Percentiles rank a stretch among this genome's conserved stretches.
Evolutionary conservation across 208 protist species (phyloP).

Genomic region (Wallacemonas collosoma): DNA sequence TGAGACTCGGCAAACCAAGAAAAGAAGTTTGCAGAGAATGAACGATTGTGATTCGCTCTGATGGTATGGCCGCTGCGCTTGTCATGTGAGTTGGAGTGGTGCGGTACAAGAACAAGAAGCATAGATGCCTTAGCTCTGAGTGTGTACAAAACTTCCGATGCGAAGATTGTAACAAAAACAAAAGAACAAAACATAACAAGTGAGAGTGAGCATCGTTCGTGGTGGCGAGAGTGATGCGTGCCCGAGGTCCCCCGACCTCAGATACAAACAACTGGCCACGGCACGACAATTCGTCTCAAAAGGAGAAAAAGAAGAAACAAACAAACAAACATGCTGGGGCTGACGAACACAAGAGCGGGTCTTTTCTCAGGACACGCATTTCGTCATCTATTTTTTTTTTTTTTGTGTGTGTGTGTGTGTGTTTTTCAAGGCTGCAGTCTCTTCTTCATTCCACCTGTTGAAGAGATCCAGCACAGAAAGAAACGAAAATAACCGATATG

Average conservation of each 20-base stretch:
- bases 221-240: too few relatives aligned
- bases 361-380: neutral
- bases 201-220: too few relatives aligned
- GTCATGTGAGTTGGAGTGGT: too few relatives aligned
- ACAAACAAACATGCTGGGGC: neutral
- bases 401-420: too few relatives aligned
- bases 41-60: neutral
- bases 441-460: too few relatives aligned
- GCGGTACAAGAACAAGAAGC: neutral
- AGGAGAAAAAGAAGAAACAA: neutral
- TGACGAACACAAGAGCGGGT: neutral
- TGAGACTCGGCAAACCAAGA: neutral
- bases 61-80: too few relatives aligned
- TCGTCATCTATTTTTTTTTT: neutral
- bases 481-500: too few relatives aligned
- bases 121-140: neutral
- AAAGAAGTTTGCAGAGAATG: neutral
- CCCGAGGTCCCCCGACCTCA: too few relatives aligned
- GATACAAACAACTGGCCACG: neutral
- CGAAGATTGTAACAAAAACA: constrained; percentile 9
- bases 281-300: too few relatives aligned
- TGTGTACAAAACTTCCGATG: neutral
- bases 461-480: too few relatives aligned
- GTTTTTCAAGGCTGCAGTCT: too few relatives aligned
- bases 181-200: constrained; percentile 5